Evolutionary conservation across 371 early-diverging fungal genomes (phyloP).

Genomic region (Dichotomocladium elegans): DNA sequence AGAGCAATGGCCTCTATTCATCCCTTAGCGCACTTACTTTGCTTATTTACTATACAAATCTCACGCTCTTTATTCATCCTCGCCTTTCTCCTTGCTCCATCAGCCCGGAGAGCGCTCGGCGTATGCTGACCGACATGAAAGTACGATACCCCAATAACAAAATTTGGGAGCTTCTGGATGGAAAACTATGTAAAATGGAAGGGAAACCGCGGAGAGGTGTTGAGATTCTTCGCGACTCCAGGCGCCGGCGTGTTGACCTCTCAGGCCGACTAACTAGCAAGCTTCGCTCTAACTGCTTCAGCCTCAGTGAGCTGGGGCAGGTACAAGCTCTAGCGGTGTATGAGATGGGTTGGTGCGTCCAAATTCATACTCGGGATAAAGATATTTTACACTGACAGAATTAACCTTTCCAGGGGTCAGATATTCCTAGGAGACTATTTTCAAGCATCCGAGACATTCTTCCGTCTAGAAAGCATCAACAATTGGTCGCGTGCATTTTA

Average conservation of each 20-base stretch:
- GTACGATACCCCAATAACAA: conserved; percentile 28
- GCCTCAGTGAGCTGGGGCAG: conserved; percentile 30
- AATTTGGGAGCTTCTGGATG: conserved; percentile 44
- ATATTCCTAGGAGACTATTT: conserved; percentile 49
- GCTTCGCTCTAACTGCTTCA: background rate
- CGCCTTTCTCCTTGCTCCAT: conserved; percentile 35
- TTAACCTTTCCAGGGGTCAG: conserved; percentile 30
- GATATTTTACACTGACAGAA: background rate
- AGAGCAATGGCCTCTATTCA: conserved; percentile 34
- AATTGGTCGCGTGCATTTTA: conserved; percentile 52
- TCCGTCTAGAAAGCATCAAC: conserved; percentile 46
- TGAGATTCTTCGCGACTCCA: conserved; percentile 37
- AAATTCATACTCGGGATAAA: background rate
- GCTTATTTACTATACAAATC: conserved; percentile 42
- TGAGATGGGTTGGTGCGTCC: conserved; percentile 46
- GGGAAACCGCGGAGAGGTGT: conserved; percentile 38
- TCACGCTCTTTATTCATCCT: conserved; percentile 46
- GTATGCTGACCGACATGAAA: conserved; percentile 38
- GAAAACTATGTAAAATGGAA: conserved; percentile 45
- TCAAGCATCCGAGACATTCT: conserved; percentile 46
- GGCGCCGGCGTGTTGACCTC: conserved; percentile 19
- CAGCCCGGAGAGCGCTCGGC: conserved; percentile 25
- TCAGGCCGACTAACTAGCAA: conserved; percentile 1
- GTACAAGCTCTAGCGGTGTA: conserved; percentile 41
- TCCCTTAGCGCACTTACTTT: conserved; percentile 36